Evolutionary conservation across 495 filamentous ascomycete species (phyloP).

Genomic region (Neurospora sp.): DNA sequence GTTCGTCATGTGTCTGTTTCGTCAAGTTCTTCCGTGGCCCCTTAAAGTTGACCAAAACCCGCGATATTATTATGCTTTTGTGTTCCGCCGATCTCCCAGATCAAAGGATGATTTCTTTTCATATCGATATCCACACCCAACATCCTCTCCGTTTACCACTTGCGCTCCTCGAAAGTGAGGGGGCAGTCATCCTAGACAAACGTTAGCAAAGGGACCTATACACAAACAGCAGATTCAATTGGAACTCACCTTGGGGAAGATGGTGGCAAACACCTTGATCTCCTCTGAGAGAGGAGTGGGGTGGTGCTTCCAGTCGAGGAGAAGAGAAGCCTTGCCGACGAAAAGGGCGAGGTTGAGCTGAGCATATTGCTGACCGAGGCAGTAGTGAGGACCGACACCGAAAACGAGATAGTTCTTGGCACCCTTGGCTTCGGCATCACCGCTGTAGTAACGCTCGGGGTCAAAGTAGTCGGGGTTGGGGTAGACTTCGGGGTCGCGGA

Average conservation of each 20-base stretch:
- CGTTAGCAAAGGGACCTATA: not conserved
- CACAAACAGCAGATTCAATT: not conserved
- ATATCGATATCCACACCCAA: not conserved
- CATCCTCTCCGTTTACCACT: conserved; percentile 21
- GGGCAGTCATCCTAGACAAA: conserved; percentile 51
- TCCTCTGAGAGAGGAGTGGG: conserved; percentile 73
- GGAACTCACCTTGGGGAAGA: conserved; percentile 80
- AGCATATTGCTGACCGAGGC: conserved; percentile 91
- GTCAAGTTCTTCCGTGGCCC: not conserved
- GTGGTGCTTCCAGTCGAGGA: conserved; percentile 85
- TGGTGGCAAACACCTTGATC: conserved; percentile 97
- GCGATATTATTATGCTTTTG: not conserved
- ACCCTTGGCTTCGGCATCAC: conserved; percentile 76
- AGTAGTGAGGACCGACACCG: conserved; percentile 94
- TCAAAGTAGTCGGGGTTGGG: conserved; percentile 79
- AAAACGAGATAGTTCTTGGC: conserved; percentile 97
- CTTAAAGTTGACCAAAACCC: not conserved
- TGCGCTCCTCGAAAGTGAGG: conserved; percentile 47
- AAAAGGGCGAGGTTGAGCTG: conserved; percentile 79
- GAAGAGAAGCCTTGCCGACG: conserved; percentile 87
- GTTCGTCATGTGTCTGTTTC: not conserved
- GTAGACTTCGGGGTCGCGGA: conserved; percentile 91
- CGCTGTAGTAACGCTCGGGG: conserved; percentile 87
- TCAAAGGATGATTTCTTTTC: not conserved
- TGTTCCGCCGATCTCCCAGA: not conserved